phyloP scores from a whole-genome alignment of 139 green algal genomes.

The Tetradesmus lagerheimii region DNA sequence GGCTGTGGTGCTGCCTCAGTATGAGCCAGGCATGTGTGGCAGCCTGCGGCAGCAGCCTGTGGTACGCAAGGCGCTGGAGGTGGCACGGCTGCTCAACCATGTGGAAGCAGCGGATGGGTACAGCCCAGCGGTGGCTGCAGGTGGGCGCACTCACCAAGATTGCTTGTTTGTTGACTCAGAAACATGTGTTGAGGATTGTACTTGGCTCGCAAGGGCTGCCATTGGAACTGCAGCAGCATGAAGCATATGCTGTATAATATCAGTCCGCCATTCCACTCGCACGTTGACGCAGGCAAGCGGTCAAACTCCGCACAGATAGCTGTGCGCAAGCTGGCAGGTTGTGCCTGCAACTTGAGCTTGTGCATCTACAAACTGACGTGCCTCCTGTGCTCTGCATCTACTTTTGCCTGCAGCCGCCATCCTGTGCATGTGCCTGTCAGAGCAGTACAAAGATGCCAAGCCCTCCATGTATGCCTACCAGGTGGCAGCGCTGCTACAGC shows the following conservation, averaged over 20 bases:
- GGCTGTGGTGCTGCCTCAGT: conserved; percentile 13
- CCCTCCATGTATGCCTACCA: neutral
- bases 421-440: conserved; percentile 10
- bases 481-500: neutral
- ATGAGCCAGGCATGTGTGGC: neutral
- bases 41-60: conserved; percentile 23
- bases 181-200: too few species aligned
- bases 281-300: too few species aligned
- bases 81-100: neutral
- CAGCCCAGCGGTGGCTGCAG: conserved; percentile 25
- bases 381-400: neutral
- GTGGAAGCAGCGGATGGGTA: neutral
- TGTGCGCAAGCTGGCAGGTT: too few species aligned
- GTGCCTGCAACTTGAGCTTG: too few species aligned
- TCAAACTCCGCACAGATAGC: too few species aligned
- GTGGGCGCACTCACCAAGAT: conserved; percentile 8
- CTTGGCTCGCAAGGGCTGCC: too few species aligned
- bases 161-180: too few species aligned
- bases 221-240: too few species aligned
- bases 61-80: neutral
- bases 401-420: conserved; percentile 26
- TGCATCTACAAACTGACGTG: too few species aligned
- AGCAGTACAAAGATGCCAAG: conserved; percentile 19
- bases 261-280: too few species aligned
- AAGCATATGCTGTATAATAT: too few species aligned